Evolutionary conservation across 257 asterid species (phyloP), one percentile per base, ranked within the genome.

Genomic region (Euphrasia confusa): DNA sequence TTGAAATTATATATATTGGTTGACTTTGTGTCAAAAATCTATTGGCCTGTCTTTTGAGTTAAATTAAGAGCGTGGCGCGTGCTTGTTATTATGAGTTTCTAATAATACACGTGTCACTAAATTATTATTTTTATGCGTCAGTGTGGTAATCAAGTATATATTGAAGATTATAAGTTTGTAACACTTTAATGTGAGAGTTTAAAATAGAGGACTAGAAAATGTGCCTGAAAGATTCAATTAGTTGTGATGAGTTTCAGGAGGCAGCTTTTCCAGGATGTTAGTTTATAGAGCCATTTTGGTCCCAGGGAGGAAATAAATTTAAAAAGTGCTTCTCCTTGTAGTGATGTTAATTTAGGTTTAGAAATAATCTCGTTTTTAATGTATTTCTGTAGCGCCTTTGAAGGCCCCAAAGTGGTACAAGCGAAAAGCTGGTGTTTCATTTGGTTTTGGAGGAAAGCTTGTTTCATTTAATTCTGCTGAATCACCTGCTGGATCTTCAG

Each of bases 391-490:
- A 88, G 98, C 89, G 50, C 84, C 85, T 55, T 68, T 84, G 82
- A 84, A 90, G 84, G 95, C 99, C 35, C 99, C 99, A 60, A 92
- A 86, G 71, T 92, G 99, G 99, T 87, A 87, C 78, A 89, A 83
- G 72, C 79, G 79, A 58, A 86, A 84, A 76, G 88, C 94, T 21
- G 99, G 99, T 63, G 99, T 92, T 48, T 92, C 99, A 47, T 92
- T 92, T 82, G 99, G 99, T 63, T 92, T 92, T 70, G 97, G 99
- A 49, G 99, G 99, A 62, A 93, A 89, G 81, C 99, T 93, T 73
- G 81, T 93, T 63, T 85, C 99, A 18, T 92, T 92, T 75, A 74
- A 75, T 66, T 68, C 94, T 67, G 65, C 83, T 2, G 95, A 83
- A 67, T 63, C 83, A 60, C 73, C 75, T 27, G 63, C 80, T 70